Base-by-base conservation (phyloP, 1,284 basidiomycete genomes). In the Leccinum laetum region DNA sequence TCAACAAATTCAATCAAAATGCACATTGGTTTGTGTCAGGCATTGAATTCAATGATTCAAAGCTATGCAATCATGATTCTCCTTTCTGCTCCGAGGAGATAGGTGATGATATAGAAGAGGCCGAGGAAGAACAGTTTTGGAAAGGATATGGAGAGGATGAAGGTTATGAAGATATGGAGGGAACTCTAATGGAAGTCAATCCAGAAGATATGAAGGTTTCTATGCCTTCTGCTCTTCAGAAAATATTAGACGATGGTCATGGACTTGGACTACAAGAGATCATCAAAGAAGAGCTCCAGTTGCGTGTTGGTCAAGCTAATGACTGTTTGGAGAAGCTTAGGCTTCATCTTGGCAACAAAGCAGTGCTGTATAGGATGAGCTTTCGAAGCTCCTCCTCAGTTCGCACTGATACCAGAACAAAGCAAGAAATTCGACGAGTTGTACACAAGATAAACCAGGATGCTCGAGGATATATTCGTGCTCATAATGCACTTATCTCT, bases 331-430 rank as follows among this genome's bases (percentile, higher is more conserved):
- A 70, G 8, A 61, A 66, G 16, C 62, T 69, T 2, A 24, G 61
- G 41, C 60, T 58, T 16, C 61, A 67, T 5, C 35, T 69, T 2
- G 65, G 65, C 5, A 55, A 68, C 4, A 69, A 68, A 24, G 26
- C 69, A 8, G n/a, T 69, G 3, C 24, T 69, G 0, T 70, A 37
- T 61, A 5, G 21, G 9, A 16, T 64, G 53, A 61, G 62, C 18
- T 59, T 60, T n/a, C 2, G 14, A 56, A 69, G 57, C 29, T 63
- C 67, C 1, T 4, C 37, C 11, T 69, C 64, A 1, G 52, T 65
- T 10, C 14, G 35, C 4, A 66, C 41, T 24, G 64, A 58, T 14
- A 70, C 60, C 16, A 64, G 64, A 39, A 61, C 58, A 4, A 67
- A 64, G 16, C 65, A 67, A 29, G 61, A 65, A 9, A 65, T 64